Evolutionary conservation across 257 asterid species (phyloP), one percentile per base, ranked within the genome.

Genomic region (Plectranthus barbatus): DNA sequence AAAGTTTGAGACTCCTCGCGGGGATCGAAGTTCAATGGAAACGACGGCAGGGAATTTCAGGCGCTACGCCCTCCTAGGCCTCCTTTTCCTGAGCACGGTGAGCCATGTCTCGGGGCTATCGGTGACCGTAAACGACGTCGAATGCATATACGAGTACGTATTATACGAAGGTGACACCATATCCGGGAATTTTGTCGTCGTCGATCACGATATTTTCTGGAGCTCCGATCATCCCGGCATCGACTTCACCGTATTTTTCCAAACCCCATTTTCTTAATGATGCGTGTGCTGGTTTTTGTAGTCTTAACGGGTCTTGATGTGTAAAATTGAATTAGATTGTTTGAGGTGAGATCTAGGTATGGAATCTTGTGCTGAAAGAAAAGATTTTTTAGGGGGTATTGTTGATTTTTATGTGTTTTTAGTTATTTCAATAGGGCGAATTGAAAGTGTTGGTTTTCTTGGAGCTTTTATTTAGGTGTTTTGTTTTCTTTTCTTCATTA

Each of bases 121-220:
- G 17, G 90, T 92, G 12, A 89, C 97, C 7, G 99, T 92, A 4
- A 83, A 79, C 82, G 81, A 89, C 56, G 86, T 71, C 13, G 99
- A 92, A 73, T 92, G 99, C 77, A 80, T 92, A 3, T 86, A 84
- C 74, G 99, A 92, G 45, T 92, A 92, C 75, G 99, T 92, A 0
- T 72, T 82, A 34, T 87, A 89, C 77, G 97, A 89, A 51, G 95
- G 97, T 71, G 99, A 89, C 72, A 76, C 87, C 46, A 82, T 92
- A 44, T 83, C 96, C 4, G 99, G 99, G 7, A 89, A 89, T 78
- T 92, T 92, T 72, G 94, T 92, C 17, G 97, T 87, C 23, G 97
- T 86, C 7, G 96, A 92, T 74, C 99, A 92, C 74, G 97, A 92
- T 60, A 85, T 86, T 47, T 92, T 85, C 80, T 89, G 99, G 99